Percentiles rank a stretch among this genome's conserved stretches.
Evolutionary conservation across 768 basidiomycete species (phyloP).

Genomic region (Macrolepiota albuminosa): DNA sequence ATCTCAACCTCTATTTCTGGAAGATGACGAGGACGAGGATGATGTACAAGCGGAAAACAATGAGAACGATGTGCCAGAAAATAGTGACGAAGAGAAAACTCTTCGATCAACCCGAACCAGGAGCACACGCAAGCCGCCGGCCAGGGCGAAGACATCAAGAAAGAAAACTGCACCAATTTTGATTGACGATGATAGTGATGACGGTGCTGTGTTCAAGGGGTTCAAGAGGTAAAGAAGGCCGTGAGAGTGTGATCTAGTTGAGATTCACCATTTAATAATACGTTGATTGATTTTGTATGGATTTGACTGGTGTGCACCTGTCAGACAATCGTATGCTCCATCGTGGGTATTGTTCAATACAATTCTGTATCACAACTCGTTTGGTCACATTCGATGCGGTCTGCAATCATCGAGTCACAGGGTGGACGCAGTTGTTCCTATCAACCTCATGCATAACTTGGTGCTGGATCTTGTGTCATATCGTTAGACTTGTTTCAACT

Average conservation of each 20-base stretch:
- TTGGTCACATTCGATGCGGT: background rate
- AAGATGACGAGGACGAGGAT: slow-evolving; percentile 38
- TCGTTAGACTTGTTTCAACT: background rate
- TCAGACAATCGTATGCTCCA: background rate
- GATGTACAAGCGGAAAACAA: slow-evolving; percentile 18
- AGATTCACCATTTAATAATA: background rate
- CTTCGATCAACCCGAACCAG: slow-evolving; percentile 22
- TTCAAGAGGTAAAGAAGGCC: slow-evolving; percentile 33
- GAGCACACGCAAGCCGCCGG: slow-evolving; percentile 20
- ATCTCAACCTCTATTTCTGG: slow-evolving; percentile 45
- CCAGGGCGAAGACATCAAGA: slow-evolving; percentile 16
- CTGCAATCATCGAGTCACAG: background rate
- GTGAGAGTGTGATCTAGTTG: background rate
- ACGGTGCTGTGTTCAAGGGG: slow-evolving; percentile 66
- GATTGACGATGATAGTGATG: slow-evolving; percentile 66
- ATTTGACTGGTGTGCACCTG: background rate
- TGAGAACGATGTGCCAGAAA: slow-evolving; percentile 18
- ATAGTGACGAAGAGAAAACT: slow-evolving; percentile 23
- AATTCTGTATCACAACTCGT: background rate
- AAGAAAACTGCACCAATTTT: slow-evolving; percentile 34
- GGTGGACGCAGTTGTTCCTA: background rate
- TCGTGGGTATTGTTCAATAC: background rate
- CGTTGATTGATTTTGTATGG: background rate
- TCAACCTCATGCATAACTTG: background rate
- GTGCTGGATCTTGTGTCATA: background rate